phyloP scores from a whole-genome alignment of 805 yeast genomes.

The Lipomyces sp. region DNA sequence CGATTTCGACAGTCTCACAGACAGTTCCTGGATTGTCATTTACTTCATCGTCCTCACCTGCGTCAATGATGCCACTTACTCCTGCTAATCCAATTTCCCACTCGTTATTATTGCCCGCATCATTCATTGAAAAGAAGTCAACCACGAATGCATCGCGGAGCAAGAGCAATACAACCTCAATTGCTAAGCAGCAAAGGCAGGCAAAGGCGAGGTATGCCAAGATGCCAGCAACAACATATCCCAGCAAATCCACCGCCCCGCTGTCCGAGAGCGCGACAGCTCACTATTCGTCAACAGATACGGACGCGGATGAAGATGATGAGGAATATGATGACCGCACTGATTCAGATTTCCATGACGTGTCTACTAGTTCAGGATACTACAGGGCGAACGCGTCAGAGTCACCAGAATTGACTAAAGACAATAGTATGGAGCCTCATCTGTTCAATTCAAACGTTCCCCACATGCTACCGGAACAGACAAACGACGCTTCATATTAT shows the following conservation, averaged over 20 bases:
- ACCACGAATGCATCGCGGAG: conserved; percentile 13
- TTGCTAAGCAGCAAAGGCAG: background rate
- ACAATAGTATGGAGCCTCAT: conserved; percentile 40
- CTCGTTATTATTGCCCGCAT: conserved; percentile 1
- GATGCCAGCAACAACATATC: background rate
- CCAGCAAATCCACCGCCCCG: conserved; percentile 6
- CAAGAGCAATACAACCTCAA: background rate
- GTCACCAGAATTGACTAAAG: conserved; percentile 41
- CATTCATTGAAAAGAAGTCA: conserved; percentile 1
- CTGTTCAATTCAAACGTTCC: conserved; percentile 36
- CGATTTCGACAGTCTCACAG: conserved; percentile 17
- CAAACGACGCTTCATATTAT: background rate
- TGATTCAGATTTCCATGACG: background rate
- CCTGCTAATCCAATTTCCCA: conserved; percentile 21
- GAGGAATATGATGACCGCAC: conserved; percentile 11
- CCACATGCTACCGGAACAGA: background rate
- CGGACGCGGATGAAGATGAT: conserved; percentile 25
- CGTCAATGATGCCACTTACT: conserved; percentile 28
- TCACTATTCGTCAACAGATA: conserved; percentile 11
- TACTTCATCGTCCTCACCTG: conserved; percentile 34
- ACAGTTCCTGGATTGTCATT: conserved; percentile 32
- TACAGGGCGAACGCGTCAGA: background rate
- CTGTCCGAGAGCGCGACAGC: conserved; percentile 11
- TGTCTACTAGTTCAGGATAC: conserved; percentile 9
- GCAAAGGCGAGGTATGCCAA: background rate